phyloP scores from a whole-genome alignment of 2,329 filamentous ascomycete genomes.

The Penicillium sp. region DNA sequence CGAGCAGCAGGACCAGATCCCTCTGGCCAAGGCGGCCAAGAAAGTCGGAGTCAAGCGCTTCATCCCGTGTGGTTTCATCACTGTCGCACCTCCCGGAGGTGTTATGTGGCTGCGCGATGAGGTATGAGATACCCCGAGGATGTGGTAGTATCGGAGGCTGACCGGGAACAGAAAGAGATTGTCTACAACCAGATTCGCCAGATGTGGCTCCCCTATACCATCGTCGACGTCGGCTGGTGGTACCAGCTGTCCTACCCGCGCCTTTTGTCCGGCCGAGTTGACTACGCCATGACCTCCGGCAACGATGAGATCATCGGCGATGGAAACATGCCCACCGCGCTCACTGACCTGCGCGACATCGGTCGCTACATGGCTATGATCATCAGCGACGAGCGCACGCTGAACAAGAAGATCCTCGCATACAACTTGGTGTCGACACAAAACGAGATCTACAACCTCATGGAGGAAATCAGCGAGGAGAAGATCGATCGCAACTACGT shows the following conservation, averaged over 20 bases:
- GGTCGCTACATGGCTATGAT: constrained; percentile 54
- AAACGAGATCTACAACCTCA: constrained; percentile 47
- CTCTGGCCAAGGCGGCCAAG: constrained; percentile 50
- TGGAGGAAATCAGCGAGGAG: constrained; percentile 53
- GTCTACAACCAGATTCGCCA: constrained; percentile 52
- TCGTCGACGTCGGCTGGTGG: constrained; percentile 61
- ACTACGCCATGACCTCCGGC: constrained; percentile 42
- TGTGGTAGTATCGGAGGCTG: background rate
- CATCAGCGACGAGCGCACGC: constrained; percentile 52
- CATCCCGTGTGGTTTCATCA: constrained; percentile 53
- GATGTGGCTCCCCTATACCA: constrained; percentile 53
- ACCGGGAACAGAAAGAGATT: constrained; percentile 46
- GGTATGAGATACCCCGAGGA: constrained; percentile 22
- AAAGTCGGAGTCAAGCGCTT: constrained; percentile 53
- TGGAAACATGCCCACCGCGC: constrained; percentile 44
- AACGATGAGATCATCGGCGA: constrained; percentile 45
- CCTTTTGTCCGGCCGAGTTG: constrained; percentile 48
- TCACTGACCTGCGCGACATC: constrained; percentile 55
- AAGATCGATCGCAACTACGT: constrained; percentile 43
- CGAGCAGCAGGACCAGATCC: constrained; percentile 44
- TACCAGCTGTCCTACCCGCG: constrained; percentile 50
- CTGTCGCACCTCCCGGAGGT: constrained; percentile 47
- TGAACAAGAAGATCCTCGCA: constrained; percentile 54
- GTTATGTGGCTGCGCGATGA: constrained; percentile 44
- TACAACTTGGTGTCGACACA: constrained; percentile 49